Conservation (phyloP, 139 green algal species). For the Tetraselmis striata region DNA sequence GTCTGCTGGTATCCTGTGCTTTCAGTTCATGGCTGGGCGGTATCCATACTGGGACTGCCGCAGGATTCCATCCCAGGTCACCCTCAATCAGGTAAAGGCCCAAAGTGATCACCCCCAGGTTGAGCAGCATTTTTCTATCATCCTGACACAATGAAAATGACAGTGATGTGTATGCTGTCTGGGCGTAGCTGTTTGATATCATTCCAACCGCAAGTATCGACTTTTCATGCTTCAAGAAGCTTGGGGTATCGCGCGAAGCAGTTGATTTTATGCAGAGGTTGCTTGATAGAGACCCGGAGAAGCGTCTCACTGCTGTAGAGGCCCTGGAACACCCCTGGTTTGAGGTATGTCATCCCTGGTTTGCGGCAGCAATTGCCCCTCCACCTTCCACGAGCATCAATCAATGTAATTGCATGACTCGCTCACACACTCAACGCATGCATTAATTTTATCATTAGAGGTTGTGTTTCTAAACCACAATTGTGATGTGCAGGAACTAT, state of each 20-base stretch:
- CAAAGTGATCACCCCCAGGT: too few relatives aligned
- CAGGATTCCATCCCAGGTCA: neutral
- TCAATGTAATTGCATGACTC: too few relatives aligned
- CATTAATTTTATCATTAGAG: too few relatives aligned
- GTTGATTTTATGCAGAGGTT: constrained; percentile 2
- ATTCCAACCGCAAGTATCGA: neutral
- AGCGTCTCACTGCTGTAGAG: neutral
- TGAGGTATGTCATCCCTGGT: constrained; percentile 3
- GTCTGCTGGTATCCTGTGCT: constrained; percentile 8
- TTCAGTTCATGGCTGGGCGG: constrained; percentile 1
- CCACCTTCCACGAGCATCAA: too few relatives aligned
- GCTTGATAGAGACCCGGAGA: constrained; percentile 2
- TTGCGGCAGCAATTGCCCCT: too few relatives aligned
- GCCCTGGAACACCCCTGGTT: constrained; percentile 12
- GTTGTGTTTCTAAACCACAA: too few relatives aligned
- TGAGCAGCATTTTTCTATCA: too few relatives aligned
- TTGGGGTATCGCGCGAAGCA: neutral
- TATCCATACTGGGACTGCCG: neutral
- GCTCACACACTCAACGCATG: too few relatives aligned
- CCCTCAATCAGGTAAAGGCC: neutral
- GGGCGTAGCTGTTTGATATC: neutral
- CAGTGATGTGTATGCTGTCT: too few relatives aligned
- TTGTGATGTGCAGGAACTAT: neutral
- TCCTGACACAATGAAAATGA: too few relatives aligned
- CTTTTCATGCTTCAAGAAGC: neutral